Evolutionary conservation across 768 basidiomycete genomes (phyloP).

Genomic region (Panaeolus papilionaceus): DNA sequence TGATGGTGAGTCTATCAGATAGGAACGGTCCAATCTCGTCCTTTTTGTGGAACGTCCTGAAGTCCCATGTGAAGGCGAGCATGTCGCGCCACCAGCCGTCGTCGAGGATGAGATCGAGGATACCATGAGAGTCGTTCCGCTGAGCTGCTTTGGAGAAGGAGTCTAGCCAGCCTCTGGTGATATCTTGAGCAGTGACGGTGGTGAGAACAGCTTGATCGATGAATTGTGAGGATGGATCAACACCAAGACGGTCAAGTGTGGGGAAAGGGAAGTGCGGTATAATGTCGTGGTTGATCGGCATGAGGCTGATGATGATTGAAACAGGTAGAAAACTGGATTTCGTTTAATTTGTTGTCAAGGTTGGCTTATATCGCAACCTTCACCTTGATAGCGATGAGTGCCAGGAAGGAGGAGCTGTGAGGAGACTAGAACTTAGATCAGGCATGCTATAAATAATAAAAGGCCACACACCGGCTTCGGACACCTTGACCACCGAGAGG

Average conservation of each 20-base stretch:
- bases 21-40: conserved; percentile 14
- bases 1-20: conserved; percentile 32
- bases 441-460: background rate
- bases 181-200: background rate
- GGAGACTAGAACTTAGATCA: background rate
- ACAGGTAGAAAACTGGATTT: background rate
- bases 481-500: background rate
- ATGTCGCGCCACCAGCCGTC: conserved; percentile 57
- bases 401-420: background rate
- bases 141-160: conserved; percentile 23
- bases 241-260: conserved; percentile 17
- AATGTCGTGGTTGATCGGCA: conserved; percentile 7
- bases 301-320: background rate
- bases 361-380: background rate
- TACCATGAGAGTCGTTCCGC: conserved; percentile 18
- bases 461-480: background rate
- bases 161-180: conserved; percentile 29
- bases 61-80: conserved; percentile 55
- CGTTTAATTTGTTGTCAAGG: background rate
- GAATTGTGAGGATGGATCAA: conserved; percentile 13
- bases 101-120: conserved; percentile 33
- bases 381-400: background rate
- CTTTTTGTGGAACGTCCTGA: conserved; percentile 46
- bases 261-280: conserved; percentile 16
- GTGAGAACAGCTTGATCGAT: background rate